Conservation (phyloP, 805 yeast genomes). For the Suhomyces sp. region DNA sequence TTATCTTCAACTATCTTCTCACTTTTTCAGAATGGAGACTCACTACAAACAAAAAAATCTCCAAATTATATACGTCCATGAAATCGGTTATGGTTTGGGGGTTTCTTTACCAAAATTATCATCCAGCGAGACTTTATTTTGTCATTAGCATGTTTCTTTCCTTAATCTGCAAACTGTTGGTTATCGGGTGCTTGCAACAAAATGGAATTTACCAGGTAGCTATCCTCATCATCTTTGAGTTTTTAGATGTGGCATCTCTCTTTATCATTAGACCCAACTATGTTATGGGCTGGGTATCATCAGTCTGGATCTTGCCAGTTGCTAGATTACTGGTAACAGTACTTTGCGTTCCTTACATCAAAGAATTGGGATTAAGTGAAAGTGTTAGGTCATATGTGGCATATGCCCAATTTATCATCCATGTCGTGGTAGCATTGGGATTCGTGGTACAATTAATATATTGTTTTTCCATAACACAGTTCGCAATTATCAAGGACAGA, state of each 20-base stretch:
- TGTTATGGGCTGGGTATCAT: conserved; percentile 27
- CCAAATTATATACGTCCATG: conserved; percentile 47
- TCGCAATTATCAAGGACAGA: conserved; percentile 17
- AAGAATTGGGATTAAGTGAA: conserved; percentile 36
- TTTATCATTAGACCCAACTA: conserved; percentile 29
- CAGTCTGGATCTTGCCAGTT: conserved; percentile 34
- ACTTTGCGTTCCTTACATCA: conserved; percentile 45
- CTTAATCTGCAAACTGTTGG: conserved; percentile 33
- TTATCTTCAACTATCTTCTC: conserved; percentile 28
- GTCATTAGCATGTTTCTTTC: conserved; percentile 13
- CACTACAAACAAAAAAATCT: conserved; percentile 18
- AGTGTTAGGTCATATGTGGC: conserved; percentile 41
- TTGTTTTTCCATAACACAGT: conserved; percentile 27
- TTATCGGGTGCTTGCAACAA: conserved; percentile 45
- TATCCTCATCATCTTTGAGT: conserved; percentile 36
- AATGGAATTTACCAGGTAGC: conserved; percentile 47
- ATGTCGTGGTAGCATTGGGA: conserved; percentile 30
- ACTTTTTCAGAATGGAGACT: conserved; percentile 18
- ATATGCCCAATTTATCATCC: conserved; percentile 43
- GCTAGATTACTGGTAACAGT: conserved; percentile 41
- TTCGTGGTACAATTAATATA: conserved; percentile 30
- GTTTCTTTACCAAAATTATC: conserved; percentile 41
- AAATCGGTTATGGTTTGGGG: conserved; percentile 49
- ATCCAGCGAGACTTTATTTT: conserved; percentile 43
- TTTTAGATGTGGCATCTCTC: conserved; percentile 23